phyloP scores from a whole-genome alignment of 768 basidiomycete genomes.

The Cystoderma amianthinum region DNA sequence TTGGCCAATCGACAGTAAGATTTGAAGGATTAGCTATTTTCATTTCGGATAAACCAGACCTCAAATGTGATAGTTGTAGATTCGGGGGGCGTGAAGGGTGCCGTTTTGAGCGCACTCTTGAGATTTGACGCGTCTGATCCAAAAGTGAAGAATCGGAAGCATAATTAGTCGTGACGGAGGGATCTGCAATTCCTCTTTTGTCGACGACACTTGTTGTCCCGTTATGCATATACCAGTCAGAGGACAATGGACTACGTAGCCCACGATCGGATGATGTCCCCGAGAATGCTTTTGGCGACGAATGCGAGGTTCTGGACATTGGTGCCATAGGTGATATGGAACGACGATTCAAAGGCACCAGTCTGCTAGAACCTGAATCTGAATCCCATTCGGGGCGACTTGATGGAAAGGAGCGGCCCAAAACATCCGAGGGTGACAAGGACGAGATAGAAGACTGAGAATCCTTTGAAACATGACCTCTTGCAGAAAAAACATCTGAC shows the following conservation, averaged over 20 bases:
- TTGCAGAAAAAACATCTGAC: slow-evolving; percentile 38
- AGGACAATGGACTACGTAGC: slow-evolving; percentile 24
- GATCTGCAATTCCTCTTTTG: no score
- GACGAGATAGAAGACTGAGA: slow-evolving; percentile 65
- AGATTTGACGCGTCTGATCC: slow-evolving; percentile 24
- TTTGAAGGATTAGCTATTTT: slow-evolving; percentile 37
- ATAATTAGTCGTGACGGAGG: slow-evolving; percentile 23
- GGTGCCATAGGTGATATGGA: slow-evolving; percentile 71
- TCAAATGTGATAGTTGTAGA: slow-evolving; percentile 34
- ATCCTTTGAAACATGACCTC: slow-evolving; percentile 34
- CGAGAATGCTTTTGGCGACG: slow-evolving; percentile 24
- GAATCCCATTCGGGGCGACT: slow-evolving; percentile 50
- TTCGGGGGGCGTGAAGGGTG: slow-evolving; percentile 36
- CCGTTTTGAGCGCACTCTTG: slow-evolving; percentile 50
- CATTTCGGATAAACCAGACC: slow-evolving; percentile 18
- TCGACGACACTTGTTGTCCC: no score
- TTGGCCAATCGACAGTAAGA: slow-evolving; percentile 46
- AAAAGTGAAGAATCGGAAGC: slow-evolving; percentile 45
- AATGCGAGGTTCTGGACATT: slow-evolving; percentile 29
- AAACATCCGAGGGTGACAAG: slow-evolving; percentile 47
- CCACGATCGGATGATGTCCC: slow-evolving; percentile 32
- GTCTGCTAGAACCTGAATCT: slow-evolving; percentile 46
- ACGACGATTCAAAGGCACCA: slow-evolving; percentile 58
- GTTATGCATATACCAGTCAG: background rate
- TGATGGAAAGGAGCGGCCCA: slow-evolving; percentile 23